Evolutionary conservation across 140 eudicot genomes (phyloP), one percentile per base, ranked within the genome.

Genomic region (Erigeron philadelphicus): DNA sequence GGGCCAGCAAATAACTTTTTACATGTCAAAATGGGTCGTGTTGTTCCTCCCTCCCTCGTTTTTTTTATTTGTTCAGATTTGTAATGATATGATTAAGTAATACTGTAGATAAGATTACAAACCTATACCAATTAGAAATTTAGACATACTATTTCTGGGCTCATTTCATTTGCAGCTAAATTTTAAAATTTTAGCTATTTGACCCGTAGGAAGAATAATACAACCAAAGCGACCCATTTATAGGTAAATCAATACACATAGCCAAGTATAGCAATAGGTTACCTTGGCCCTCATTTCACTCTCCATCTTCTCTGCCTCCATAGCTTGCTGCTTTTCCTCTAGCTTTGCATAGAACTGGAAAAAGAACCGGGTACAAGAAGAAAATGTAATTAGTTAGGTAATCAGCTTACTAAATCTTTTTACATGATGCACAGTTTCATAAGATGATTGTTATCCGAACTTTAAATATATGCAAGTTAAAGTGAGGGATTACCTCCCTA

Each of bases 301-400:
- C 74, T 91, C 96, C 71, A 72, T 69, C 81, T 79, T 88, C 80
- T 88, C 97, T 76, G 81, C 88, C 83, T 91, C 95, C 47, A 80
- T 54, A 62, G 97, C 97, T 68, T 81, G 71, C 35, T 81, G 89
- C 55, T 82, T 86, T 75, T 88, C 89, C 77, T 82, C 95, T 72
- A 91, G 63, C 79, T 88, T 88, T 65, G 68, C 74, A 48, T 88
- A 76, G 66, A 45, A 91, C 97, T 91, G 70, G 53, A 56, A 53
- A 54, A 67, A 6, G 47, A 10, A 55, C 17, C 40, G 41, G 8
- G 52, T 45, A 71, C 45, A 71, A 71, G 41, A 71, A 71, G 41
- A 44, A 15, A 54, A 18, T 19, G 12, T 54, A n/a, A 42, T 57
- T 19, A 44, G 2, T 44, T 59, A 19, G 66, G 35, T 49, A 52